Conservation (phyloP, 2,329 filamentous ascomycete genomes). For the Capronia americana region DNA sequence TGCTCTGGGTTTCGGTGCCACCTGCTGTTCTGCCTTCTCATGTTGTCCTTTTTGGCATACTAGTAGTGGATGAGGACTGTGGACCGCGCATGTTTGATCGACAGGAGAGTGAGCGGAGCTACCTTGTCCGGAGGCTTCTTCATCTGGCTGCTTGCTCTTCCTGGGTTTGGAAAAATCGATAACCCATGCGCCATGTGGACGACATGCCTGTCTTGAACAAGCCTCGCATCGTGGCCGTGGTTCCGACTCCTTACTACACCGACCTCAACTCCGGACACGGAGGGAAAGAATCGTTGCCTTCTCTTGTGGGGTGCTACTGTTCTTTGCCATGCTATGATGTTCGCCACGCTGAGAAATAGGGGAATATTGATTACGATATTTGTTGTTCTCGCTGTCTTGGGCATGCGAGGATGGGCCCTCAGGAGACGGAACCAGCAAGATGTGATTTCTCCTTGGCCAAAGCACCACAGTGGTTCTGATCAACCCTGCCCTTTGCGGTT, state of each 20-base stretch:
- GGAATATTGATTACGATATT: neutral
- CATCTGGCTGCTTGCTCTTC: neutral
- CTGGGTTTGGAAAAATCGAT: conserved; percentile 3
- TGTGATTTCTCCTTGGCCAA: neutral
- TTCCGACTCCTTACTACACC: neutral
- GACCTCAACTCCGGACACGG: neutral
- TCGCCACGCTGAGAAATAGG: neutral
- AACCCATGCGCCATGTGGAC: conserved; percentile 6
- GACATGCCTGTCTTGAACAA: neutral
- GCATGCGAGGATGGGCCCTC: neutral
- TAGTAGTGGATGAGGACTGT: neutral
- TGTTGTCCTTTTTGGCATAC: neutral
- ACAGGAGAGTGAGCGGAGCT: conserved; percentile 9
- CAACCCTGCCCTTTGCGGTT: neutral
- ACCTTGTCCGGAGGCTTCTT: neutral
- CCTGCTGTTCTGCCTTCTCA: neutral
- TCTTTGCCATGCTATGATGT: neutral
- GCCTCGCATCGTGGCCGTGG: neutral
- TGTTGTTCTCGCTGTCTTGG: neutral
- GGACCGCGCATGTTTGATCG: conserved; percentile 14
- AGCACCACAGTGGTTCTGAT: neutral
- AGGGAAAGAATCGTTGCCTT: neutral
- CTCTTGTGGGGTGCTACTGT: neutral
- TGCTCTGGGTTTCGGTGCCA: neutral
- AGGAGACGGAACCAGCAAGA: neutral